Evolutionary conservation across 2,329 filamentous ascomycete genomes (phyloP), one percentile per base, ranked within the genome.

Genomic region (Talaromyces islandicus): DNA sequence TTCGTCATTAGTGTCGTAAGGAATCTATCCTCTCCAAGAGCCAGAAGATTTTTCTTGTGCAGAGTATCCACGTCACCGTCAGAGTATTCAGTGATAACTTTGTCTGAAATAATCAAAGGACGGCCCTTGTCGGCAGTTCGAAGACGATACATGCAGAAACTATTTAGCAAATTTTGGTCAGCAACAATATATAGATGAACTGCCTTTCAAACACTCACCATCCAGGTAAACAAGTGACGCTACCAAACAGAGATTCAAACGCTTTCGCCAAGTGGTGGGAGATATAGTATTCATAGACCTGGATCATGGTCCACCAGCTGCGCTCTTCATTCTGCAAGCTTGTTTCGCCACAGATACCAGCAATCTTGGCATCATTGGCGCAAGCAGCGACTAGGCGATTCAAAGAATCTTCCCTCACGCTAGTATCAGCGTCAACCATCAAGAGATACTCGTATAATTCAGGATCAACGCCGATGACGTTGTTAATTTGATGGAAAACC

Each of bases 301-400:
- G 94, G 70, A 99, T 99, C 94, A 99, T 99, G 12, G 94, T 99
- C 91, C 91, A 96, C 92, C 92, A 97, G 69, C 88, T 92, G 66
- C 88, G 85, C 69, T 97, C 91, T 74, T 97, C 93, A 70, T 99
- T 99, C 73, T 97, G 90, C 69, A 99, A 81, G 75, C 88, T 94
- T 1, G 94, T 99, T 75, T 99, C 94, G 72, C 94, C 94, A 73
- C 94, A 99, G 63, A 97, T 97, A 77, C 93, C 94, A 25, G 91
- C 92, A 78, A 99, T 96, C 80, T 95, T 96, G 32, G 91, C 88
- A 73, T 99, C 91, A 70, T 97, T 92, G 66, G 91, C 88, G 77
- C 92, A 99, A 56, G 90, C 90, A 60, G 94, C 91, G 19, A 99
- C 93, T 5, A 99, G 84, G 57, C 93, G 86, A 74, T 96, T 99